A percentile compares a stretch with the other conserved stretches of the same genome.
Conservation (phyloP, 768 basidiomycete species). For the Calocybe indica region DNA sequence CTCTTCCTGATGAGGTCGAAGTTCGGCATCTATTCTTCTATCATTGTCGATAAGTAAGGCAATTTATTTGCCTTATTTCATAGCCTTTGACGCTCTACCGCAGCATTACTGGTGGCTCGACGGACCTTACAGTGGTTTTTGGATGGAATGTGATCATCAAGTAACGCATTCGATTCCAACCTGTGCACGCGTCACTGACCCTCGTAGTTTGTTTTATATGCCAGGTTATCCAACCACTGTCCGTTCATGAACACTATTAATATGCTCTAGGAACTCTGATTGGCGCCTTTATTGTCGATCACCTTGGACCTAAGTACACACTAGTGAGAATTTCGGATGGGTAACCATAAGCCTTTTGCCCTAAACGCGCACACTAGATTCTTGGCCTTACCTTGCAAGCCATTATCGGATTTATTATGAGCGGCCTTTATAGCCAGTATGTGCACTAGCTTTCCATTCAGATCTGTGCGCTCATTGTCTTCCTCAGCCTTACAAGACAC, state of each 20-base stretch:
- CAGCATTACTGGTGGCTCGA: conserved; percentile 53
- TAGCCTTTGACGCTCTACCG: neutral
- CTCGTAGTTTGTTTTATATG: conserved; percentile 29
- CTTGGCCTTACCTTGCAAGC: conserved; percentile 62
- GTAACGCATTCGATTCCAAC: conserved; percentile 29
- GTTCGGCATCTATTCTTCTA: conserved; percentile 81
- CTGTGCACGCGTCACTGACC: neutral
- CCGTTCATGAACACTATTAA: conserved; percentile 20
- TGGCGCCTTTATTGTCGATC: conserved; percentile 74
- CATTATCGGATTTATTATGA: conserved; percentile 84
- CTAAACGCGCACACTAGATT: conserved; percentile 36
- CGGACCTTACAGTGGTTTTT: conserved; percentile 55
- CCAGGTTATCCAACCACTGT: conserved; percentile 18
- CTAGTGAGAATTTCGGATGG: conserved; percentile 41
- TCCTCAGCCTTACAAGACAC: conserved; percentile 46
- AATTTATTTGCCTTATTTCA: neutral
- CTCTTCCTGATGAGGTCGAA: conserved; percentile 16
- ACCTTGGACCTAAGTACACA: conserved; percentile 67
- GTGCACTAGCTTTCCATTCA: conserved; percentile 7
- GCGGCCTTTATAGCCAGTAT: conserved; percentile 62
- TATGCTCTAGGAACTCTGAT: conserved; percentile 53
- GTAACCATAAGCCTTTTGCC: too few species aligned
- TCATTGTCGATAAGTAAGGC: conserved; percentile 58
- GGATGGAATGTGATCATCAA: conserved; percentile 87
- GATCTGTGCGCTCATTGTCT: neutral